Evolutionary conservation across 176 grass and related monocot genomes (phyloP).

Genomic region (Triticum turgidum): DNA sequence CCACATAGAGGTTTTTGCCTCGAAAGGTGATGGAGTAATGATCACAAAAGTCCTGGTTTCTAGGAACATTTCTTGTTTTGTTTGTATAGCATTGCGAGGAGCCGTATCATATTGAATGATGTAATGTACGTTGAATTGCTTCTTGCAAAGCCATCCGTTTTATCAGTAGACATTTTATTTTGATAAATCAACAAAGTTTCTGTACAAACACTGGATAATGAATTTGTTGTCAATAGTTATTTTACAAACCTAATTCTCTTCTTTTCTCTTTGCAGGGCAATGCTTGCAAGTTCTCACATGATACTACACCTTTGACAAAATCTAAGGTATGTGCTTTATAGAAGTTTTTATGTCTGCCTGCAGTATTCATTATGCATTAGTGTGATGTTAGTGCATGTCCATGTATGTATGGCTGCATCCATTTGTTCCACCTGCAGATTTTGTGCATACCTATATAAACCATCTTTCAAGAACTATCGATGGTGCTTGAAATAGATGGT

Average conservation of each 20-base stretch:
- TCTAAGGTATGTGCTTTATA: constrained; percentile 53
- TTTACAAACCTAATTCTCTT: constrained; percentile 5
- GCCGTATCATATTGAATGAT: neutral
- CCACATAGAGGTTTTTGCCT: neutral
- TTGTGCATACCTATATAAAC: neutral
- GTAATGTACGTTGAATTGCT: constrained; percentile 7
- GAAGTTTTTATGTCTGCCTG: neutral
- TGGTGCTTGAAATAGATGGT: constrained; percentile 16
- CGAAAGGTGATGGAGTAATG: neutral
- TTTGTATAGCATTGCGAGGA: constrained; percentile 3
- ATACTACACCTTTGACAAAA: constrained; percentile 84
- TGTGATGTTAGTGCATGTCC: constrained; percentile 15
- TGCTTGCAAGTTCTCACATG: constrained; percentile 91
- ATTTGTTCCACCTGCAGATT: neutral
- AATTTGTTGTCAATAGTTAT: constrained; percentile 8
- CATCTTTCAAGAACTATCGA: neutral
- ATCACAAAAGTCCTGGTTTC: neutral
- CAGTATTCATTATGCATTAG: constrained; percentile 7
- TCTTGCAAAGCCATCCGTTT: constrained; percentile 9
- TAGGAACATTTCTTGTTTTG: constrained; percentile 3
- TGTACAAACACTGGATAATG: neutral
- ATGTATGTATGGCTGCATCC: neutral
- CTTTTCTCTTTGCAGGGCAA: constrained; percentile 57
- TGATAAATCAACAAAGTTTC: neutral
- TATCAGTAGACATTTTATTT: neutral